Percentiles rank a stretch among this genome's conserved stretches.
phyloP scores from a whole-genome alignment of 768 basidiomycete species.

The Candolleomyces aberdarensis region DNA sequence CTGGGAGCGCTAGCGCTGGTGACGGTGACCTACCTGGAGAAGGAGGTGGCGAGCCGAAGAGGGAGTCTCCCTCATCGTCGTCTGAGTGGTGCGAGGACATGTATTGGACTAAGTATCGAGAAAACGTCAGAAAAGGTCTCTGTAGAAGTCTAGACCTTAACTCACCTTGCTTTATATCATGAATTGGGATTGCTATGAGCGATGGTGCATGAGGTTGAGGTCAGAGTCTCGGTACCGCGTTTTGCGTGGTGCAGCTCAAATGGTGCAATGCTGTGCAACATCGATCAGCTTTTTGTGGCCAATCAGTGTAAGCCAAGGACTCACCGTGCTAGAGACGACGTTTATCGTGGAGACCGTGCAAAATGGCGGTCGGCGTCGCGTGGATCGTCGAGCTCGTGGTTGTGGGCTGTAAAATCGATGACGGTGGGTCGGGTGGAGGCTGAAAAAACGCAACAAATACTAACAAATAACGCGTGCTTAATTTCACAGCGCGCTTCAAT shows the following conservation, averaged over 20 bases:
- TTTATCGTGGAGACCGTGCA: too few species aligned
- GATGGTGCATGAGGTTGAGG: not conserved
- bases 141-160: not conserved
- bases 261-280: not conserved
- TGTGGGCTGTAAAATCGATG: too few species aligned
- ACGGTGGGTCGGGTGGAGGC: too few species aligned
- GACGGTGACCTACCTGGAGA: slow-evolving; percentile 81
- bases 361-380: too few species aligned
- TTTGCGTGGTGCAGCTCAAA: too few species aligned
- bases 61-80: slow-evolving; percentile 55
- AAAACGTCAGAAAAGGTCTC: not conserved
- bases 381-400: too few species aligned
- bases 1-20: slow-evolving; percentile 57
- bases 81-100: slow-evolving; percentile 1
- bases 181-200: not conserved
- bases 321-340: too few species aligned
- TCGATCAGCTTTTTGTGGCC: too few species aligned
- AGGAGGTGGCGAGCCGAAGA: slow-evolving; percentile 80
- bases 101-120: not conserved
- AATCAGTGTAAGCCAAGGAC: too few species aligned
- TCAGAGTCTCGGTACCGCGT: not conserved
- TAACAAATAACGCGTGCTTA: too few species aligned
- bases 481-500: too few species aligned
- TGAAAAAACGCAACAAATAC: too few species aligned
- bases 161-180: not conserved